Percentiles rank a stretch among this genome's conserved stretches.
phyloP scores from a whole-genome alignment of 352 stramenopile species.

The Globisporangium mamillatum region DNA sequence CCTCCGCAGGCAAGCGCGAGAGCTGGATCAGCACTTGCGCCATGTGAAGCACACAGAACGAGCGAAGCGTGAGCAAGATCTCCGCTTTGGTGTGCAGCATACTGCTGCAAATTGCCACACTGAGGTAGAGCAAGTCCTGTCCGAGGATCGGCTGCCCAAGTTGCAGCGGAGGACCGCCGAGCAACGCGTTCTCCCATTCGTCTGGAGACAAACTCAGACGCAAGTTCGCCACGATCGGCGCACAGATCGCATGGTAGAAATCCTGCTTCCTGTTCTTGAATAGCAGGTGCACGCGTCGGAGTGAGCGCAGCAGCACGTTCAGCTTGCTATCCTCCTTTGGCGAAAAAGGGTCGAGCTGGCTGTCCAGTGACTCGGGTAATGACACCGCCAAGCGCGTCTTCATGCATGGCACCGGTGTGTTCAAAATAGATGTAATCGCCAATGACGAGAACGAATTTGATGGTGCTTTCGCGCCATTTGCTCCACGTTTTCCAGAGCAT shows the following conservation, averaged over 20 bases:
- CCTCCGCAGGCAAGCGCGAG: slow-evolving; percentile 48
- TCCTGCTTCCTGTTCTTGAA: slow-evolving; percentile 48
- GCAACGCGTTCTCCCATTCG: slow-evolving; percentile 48
- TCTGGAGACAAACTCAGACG: slow-evolving; percentile 39
- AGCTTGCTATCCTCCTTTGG: slow-evolving; percentile 80
- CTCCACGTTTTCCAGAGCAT: slow-evolving; percentile 18
- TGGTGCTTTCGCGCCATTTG: slow-evolving; percentile 1
- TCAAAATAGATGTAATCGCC: slow-evolving; percentile 65
- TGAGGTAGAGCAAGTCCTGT: slow-evolving; percentile 76
- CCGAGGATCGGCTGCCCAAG: slow-evolving; percentile 60
- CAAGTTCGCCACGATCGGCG: slow-evolving; percentile 47
- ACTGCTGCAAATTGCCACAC: slow-evolving; percentile 71
- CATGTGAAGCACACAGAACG: slow-evolving; percentile 77
- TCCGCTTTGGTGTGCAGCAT: slow-evolving; percentile 77
- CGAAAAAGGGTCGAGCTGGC: slow-evolving; percentile 63
- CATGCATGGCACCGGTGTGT: slow-evolving; percentile 43
- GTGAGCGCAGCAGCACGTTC: slow-evolving; percentile 60
- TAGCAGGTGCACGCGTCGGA: slow-evolving; percentile 53
- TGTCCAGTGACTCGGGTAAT: slow-evolving; percentile 63
- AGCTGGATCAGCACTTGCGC: slow-evolving; percentile 74
- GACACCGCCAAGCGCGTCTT: slow-evolving; percentile 63
- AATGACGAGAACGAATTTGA: slow-evolving; percentile 60
- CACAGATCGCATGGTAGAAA: slow-evolving; percentile 52
- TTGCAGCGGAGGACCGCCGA: slow-evolving; percentile 45
- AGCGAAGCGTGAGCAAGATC: slow-evolving; percentile 76